Evolutionary conservation across 192 early-diverging fungal species (phyloP).

Genomic region (Coemansia sp.): DNA sequence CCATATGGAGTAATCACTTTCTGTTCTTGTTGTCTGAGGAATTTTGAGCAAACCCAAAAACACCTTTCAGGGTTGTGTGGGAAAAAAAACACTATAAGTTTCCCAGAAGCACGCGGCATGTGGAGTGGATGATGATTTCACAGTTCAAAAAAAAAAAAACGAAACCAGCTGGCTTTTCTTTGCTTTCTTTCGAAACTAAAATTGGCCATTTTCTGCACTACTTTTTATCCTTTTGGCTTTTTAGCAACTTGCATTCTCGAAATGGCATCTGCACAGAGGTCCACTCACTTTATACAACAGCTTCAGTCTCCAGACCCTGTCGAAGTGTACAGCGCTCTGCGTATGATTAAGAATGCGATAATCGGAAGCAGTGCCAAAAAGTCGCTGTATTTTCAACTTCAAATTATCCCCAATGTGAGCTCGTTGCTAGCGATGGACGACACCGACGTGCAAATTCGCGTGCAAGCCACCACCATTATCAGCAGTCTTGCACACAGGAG

Average conservation of each 20-base stretch:
- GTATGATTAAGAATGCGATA: conserved; percentile 49
- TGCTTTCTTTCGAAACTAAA: too few relatives aligned
- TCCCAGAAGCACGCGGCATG: too few relatives aligned
- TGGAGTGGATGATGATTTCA: too few relatives aligned
- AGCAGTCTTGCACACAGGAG: conserved; percentile 47
- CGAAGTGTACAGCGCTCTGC: conserved; percentile 44
- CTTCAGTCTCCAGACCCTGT: conserved; percentile 46
- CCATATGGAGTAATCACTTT: too few relatives aligned
- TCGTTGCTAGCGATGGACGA: conserved; percentile 31
- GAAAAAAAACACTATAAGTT: too few relatives aligned
- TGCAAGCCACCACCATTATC: conserved; percentile 43
- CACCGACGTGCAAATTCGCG: conserved; percentile 40
- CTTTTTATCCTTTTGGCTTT: background rate
- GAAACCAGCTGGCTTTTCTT: background rate
- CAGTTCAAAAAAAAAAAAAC: too few relatives aligned
- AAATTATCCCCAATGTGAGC: conserved; percentile 38
- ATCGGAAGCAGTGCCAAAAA: conserved; percentile 52
- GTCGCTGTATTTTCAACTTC: conserved; percentile 38
- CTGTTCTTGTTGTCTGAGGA: too few relatives aligned
- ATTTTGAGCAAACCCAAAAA: too few relatives aligned
- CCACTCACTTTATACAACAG: conserved; percentile 24
- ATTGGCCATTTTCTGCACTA: too few relatives aligned
- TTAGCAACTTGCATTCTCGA: background rate
- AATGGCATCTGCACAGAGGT: conserved; percentile 27
- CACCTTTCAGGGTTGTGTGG: too few relatives aligned